Evolutionary conservation across 495 filamentous ascomycete genomes (phyloP).

Genomic region (Beverwykella pulmonaria): DNA sequence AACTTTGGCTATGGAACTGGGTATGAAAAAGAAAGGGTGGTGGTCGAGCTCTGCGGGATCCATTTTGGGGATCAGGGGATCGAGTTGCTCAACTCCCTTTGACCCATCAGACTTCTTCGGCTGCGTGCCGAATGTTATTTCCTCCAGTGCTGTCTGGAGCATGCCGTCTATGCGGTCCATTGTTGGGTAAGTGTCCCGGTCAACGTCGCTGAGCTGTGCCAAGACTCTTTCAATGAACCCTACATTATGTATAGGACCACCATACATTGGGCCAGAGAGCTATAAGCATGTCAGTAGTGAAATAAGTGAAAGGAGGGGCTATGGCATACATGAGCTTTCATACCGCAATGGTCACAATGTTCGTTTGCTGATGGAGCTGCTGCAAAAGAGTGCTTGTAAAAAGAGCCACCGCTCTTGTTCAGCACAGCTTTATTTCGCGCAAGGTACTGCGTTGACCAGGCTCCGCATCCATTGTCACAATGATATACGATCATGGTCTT

Average conservation of each 20-base stretch:
- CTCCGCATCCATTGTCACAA: slow-evolving; percentile 86
- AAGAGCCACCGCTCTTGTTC: slow-evolving; percentile 64
- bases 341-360: slow-evolving; percentile 79
- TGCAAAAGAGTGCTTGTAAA: slow-evolving; percentile 74
- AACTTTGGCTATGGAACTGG: slow-evolving; percentile 68
- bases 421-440: slow-evolving; percentile 63
- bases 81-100: slow-evolving; percentile 10
- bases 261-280: slow-evolving; percentile 91
- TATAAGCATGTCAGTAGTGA: slow-evolving; percentile 20
- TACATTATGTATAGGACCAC: slow-evolving; percentile 80
- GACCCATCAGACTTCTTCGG: background rate
- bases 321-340: slow-evolving; percentile 66
- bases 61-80: slow-evolving; percentile 20
- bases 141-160: slow-evolving; percentile 84
- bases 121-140: slow-evolving; percentile 47
- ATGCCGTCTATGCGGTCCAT: slow-evolving; percentile 82
- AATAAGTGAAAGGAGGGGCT: background rate
- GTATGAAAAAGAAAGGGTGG: slow-evolving; percentile 86
- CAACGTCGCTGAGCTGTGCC: slow-evolving; percentile 61
- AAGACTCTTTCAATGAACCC: slow-evolving; percentile 79
- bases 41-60: slow-evolving; percentile 54
- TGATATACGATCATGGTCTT: slow-evolving; percentile 93
- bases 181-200: slow-evolving; percentile 72
- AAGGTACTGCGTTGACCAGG: slow-evolving; percentile 78
- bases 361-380: slow-evolving; percentile 64